A percentile compares a stretch with the other conserved stretches of the same genome.
Evolutionary conservation across 495 filamentous ascomycete species (phyloP).

Genomic region (Amniculicola lignicola): DNA sequence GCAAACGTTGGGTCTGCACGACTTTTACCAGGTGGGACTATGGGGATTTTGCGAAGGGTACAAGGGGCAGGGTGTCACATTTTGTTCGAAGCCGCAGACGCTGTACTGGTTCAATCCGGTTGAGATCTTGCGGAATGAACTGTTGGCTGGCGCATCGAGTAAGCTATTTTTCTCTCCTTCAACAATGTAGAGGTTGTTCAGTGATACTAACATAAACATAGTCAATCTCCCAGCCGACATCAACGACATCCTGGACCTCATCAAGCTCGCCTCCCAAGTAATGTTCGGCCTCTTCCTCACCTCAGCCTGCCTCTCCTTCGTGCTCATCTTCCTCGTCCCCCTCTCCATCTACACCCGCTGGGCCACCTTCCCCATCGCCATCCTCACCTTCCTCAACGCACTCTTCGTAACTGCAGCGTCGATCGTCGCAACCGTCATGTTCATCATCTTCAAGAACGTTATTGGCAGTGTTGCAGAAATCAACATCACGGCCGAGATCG

Average conservation of each 20-base stretch:
- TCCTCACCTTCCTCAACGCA: conserved; percentile 61
- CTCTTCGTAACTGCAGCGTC: conserved; percentile 66
- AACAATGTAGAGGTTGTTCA: neutral
- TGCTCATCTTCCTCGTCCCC: conserved; percentile 64
- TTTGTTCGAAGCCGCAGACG: conserved; percentile 62
- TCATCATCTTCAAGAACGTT: conserved; percentile 70
- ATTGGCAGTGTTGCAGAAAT: conserved; percentile 59
- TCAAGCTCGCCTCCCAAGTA: conserved; percentile 73
- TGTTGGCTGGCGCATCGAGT: conserved; percentile 77
- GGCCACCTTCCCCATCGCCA: conserved; percentile 51
- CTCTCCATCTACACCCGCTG: conserved; percentile 55
- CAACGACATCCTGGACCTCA: conserved; percentile 65
- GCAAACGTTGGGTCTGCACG: conserved; percentile 81
- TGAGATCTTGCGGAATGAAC: conserved; percentile 68
- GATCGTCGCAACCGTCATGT: conserved; percentile 76
- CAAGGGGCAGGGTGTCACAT: conserved; percentile 64
- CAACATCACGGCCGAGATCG: conserved; percentile 71
- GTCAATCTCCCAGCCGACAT: conserved; percentile 76
- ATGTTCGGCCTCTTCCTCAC: conserved; percentile 90
- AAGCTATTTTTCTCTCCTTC: conserved; percentile 35
- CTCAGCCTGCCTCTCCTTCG: conserved; percentile 61
- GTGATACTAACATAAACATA: neutral
- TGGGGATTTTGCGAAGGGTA: conserved; percentile 92
- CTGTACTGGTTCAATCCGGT: conserved; percentile 93
- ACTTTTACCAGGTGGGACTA: conserved; percentile 90